Evolutionary conservation across 2,329 filamentous ascomycete species (phyloP), one percentile per base, ranked within the genome.

Genomic region (Ceratocystiopsis sp.): DNA sequence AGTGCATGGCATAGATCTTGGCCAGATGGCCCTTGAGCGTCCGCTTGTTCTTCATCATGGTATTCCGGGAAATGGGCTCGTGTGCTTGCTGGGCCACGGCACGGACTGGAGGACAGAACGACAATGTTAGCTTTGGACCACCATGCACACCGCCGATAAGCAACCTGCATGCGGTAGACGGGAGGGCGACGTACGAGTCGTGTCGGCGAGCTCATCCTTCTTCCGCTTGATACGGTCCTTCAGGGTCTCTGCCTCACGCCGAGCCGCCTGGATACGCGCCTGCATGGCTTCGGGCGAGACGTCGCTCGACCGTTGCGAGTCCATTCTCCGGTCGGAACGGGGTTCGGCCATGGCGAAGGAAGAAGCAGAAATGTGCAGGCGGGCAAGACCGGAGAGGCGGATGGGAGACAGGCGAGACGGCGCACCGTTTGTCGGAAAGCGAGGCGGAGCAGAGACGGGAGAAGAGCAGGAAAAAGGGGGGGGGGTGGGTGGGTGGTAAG

Each of bases 1-100:
- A 98, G 70, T 98, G 91, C 91, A 98, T 98, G 56, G 91, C 91
- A 64, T 98, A 98, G 57, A 98, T 98, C 69, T 98, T 98, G 56
- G 91, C 91, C 53, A 98, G 68, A 72, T 98, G 91, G 52, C 91
- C 91, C 69, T 96, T 96, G 53, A 98, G 73, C 41, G 87, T 95
- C 57, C 86, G 83, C 69, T 93, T 91, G 51, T 89, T 84, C 73
- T 91, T 93, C 91, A 98, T 96, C 59, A 89, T 75, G 60, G 78
- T 73, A 63, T 93, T 91, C 64, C 83, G 82, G 51, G 89, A 86
- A 55, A 98, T 78, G 52, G 83, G 71, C 62, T 96, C 91, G 63
- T 93, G 89, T 52, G 89, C 81, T 66, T 89, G 83, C 61, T 86
- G 79, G 56, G 91, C 84, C 55, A 96, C 85, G 65, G 85, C 80